Evolutionary conservation across 495 filamentous ascomycete species (phyloP).

Genomic region (Penicillium longicatenatum): DNA sequence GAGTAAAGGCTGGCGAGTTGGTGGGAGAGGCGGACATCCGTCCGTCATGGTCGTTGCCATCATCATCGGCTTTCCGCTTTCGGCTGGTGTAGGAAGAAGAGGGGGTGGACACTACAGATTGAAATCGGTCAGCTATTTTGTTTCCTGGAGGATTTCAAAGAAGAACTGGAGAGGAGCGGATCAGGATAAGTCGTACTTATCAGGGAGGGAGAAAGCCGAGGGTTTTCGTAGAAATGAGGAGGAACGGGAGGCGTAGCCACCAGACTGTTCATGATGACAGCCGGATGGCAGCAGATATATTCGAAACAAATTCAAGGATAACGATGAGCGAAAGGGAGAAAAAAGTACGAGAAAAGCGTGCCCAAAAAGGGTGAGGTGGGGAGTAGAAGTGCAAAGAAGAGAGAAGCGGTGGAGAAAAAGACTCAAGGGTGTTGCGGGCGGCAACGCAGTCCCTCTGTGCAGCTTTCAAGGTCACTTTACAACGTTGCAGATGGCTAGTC

Average conservation of each 20-base stretch:
- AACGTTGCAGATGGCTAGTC: constrained; percentile 26
- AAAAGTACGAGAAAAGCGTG: constrained; percentile 34
- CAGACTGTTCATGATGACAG: constrained; percentile 64
- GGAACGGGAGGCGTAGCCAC: constrained; percentile 67
- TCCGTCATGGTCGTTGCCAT: constrained; percentile 64
- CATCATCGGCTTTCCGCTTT: constrained; percentile 90
- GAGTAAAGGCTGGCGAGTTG: constrained; percentile 71
- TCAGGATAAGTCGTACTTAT: constrained; percentile 55
- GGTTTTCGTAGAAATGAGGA: constrained; percentile 73
- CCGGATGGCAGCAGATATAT: constrained; percentile 31
- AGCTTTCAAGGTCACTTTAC: constrained; percentile 27
- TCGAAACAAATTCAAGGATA: constrained; percentile 11
- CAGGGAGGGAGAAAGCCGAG: constrained; percentile 69
- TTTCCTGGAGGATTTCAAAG: not conserved
- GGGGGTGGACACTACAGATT: constrained; percentile 54
- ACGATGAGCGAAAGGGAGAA: constrained; percentile 20
- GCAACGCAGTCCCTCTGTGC: constrained; percentile 42
- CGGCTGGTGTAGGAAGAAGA: constrained; percentile 55
- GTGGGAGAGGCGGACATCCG: constrained; percentile 87
- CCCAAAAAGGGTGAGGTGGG: constrained; percentile 40
- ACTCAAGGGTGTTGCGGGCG: constrained; percentile 40
- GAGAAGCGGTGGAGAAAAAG: constrained; percentile 44
- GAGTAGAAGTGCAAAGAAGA: constrained; percentile 42
- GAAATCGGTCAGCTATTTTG: constrained; percentile 23
- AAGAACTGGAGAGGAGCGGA: constrained; percentile 8